A percentile compares a stretch with the other conserved stretches of the same genome.
These are phyloP conservation scores for Amniculicola lignicola DNA, from an alignment of 495 filamentous ascomycete species.

Conservation along the genomic window DNA sequence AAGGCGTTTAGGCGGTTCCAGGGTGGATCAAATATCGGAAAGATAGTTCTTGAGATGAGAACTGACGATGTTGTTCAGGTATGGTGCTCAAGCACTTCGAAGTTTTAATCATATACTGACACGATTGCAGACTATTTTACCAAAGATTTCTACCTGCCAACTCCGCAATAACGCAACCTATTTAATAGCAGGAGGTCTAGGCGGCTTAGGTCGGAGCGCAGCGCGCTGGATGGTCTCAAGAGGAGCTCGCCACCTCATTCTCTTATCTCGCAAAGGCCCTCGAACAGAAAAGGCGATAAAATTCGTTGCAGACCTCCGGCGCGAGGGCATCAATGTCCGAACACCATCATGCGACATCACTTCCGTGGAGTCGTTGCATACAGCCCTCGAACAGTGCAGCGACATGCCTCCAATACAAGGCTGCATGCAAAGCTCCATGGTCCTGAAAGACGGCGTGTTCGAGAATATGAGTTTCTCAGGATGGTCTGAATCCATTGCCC, in stretches of 20 bases:
- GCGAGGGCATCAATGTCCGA: not conserved
- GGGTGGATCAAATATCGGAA: conserved; percentile 54
- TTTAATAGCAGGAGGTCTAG: conserved; percentile 34
- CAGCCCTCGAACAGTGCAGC: not conserved
- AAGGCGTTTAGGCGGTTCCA: conserved; percentile 58
- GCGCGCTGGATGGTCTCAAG: conserved; percentile 9
- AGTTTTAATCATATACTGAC: not conserved
- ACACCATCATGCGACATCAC: conserved; percentile 9
- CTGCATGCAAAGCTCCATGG: conserved; percentile 27
- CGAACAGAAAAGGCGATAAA: not conserved
- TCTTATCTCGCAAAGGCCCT: conserved; percentile 8
- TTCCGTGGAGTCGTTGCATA: not conserved
- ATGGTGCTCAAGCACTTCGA: not conserved
- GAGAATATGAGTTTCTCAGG: not conserved
- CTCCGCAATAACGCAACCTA: conserved; percentile 27
- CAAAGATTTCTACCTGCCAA: not conserved
- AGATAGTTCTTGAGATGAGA: conserved; percentile 50
- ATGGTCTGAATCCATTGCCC: not conserved
- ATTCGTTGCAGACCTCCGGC: not conserved
- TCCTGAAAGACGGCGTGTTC: conserved; percentile 12
- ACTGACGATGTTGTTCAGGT: not conserved
- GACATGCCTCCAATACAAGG: conserved; percentile 15
- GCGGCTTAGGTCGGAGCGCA: conserved; percentile 4
- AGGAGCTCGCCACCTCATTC: conserved; percentile 8
- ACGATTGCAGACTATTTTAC: not conserved